Conservation (phyloP, 306 rosid species). For the Senna tora region DNA sequence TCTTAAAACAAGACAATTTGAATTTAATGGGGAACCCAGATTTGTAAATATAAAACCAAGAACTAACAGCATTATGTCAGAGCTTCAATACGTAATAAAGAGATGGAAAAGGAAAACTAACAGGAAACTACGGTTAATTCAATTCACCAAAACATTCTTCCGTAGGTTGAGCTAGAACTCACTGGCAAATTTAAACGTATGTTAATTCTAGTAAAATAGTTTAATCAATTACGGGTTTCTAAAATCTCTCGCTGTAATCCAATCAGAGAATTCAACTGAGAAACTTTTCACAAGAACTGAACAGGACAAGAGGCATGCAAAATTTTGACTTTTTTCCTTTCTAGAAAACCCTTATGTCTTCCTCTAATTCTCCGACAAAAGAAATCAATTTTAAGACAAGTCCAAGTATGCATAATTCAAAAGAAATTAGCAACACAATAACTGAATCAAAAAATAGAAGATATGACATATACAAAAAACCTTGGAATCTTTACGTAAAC, state of each 20-base stretch:
- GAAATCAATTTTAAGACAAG: slow-evolving; percentile 13
- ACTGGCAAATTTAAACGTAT: not conserved
- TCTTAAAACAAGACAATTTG: slow-evolving; percentile 50
- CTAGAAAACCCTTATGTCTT: not conserved
- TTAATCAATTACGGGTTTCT: not conserved
- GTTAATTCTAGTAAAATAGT: not conserved
- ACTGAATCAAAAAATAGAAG: slow-evolving; percentile 1
- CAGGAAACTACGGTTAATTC: not conserved
- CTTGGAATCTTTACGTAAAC: not conserved
- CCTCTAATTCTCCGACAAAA: not conserved
- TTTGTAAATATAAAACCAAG: not conserved
- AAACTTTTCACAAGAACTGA: slow-evolving; percentile 19
- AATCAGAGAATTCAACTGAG: not conserved
- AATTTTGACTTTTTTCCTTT: slow-evolving; percentile 23
- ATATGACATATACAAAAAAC: not conserved
- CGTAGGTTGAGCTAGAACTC: not conserved
- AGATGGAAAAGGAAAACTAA: not conserved
- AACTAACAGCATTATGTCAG: not conserved
- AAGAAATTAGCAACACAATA: slow-evolving; percentile 17
- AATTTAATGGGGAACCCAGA: slow-evolving; percentile 6
- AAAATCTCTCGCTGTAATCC: not conserved
- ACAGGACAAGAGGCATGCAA: slow-evolving; percentile 29
- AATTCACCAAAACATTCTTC: not conserved
- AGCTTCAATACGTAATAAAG: not conserved
- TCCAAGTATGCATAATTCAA: slow-evolving; percentile 35